A percentile compares a stretch with the other conserved stretches of the same genome.
Evolutionary conservation across 192 early-diverging fungal species (phyloP).

Genomic region (Gonapodya sp.): DNA sequence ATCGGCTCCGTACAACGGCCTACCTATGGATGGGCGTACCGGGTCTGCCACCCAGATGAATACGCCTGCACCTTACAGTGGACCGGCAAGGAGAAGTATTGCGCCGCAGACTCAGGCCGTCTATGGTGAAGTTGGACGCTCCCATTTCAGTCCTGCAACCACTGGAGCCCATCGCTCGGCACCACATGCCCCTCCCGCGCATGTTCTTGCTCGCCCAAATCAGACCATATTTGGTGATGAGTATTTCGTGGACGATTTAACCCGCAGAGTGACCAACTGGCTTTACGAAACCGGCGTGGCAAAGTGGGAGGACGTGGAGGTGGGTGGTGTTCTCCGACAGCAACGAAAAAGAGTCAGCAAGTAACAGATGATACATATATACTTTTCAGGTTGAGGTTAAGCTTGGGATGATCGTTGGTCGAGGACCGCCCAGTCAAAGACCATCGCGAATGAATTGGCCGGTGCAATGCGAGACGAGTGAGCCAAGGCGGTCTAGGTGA

Average conservation of each 20-base stretch:
- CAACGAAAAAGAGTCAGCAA: not conserved
- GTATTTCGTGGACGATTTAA: not conserved
- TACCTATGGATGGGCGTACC: too few relatives aligned
- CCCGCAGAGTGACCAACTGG: not conserved
- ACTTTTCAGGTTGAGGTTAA: constrained; percentile 65
- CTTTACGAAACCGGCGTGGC: not conserved
- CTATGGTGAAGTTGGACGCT: too few relatives aligned
- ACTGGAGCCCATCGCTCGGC: not conserved
- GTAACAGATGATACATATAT: not conserved
- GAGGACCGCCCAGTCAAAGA: constrained; percentile 43
- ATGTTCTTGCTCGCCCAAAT: not conserved
- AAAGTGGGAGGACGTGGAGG: not conserved
- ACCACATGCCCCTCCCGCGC: not conserved
- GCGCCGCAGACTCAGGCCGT: too few relatives aligned
- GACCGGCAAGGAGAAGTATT: too few relatives aligned
- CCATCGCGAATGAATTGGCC: constrained; percentile 52
- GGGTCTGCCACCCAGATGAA: too few relatives aligned
- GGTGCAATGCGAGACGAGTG: constrained; percentile 54
- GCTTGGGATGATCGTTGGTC: constrained; percentile 69
- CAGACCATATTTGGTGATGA: not conserved
- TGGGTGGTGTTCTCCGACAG: not conserved
- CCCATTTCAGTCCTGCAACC: too few relatives aligned
- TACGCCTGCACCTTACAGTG: too few relatives aligned
- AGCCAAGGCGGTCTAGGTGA: too few relatives aligned
- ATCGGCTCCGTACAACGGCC: too few relatives aligned